Percentiles rank a stretch among this genome's conserved stretches.
Conservation (phyloP, 441 rosid genomes). For the Corymbia citriodora region DNA sequence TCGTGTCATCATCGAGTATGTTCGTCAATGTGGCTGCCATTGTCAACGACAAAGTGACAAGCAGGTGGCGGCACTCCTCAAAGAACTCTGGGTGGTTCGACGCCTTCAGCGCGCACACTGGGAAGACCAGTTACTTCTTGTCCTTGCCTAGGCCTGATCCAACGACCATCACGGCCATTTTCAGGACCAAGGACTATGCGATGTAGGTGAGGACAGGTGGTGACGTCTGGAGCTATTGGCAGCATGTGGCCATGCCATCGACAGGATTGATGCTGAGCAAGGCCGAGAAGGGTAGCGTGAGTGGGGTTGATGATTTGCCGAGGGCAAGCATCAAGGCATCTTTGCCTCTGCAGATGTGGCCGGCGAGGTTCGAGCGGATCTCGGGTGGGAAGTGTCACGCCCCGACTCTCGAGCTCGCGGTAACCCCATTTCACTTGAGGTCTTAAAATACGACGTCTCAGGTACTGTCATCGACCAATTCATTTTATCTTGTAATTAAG, state of each 20-base stretch:
- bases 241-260: conserved; percentile 65
- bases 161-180: conserved; percentile 52
- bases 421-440: too few species aligned
- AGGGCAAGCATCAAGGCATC: conserved; percentile 63
- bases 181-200: conserved; percentile 60
- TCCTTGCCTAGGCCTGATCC: conserved; percentile 76
- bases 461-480: too few species aligned
- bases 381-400: not conserved
- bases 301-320: conserved; percentile 19
- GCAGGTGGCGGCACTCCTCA: conserved; percentile 62
- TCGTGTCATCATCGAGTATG: conserved; percentile 73
- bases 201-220: conserved; percentile 61
- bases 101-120: conserved; percentile 71
- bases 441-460: too few species aligned
- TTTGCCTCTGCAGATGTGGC: conserved; percentile 83
- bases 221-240: conserved; percentile 28
- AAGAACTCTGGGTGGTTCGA: conserved; percentile 70
- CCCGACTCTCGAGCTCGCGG: too few species aligned
- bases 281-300: conserved; percentile 32
- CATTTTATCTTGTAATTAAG: too few species aligned
- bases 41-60: conserved; percentile 60
- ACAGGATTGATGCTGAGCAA: conserved; percentile 77
- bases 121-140: conserved; percentile 47
- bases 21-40: conserved; percentile 75
- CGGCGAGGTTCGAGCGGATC: conserved; percentile 50